Base-by-base conservation (phyloP, 805 yeast species). In the Cyberlindnera americana region DNA sequence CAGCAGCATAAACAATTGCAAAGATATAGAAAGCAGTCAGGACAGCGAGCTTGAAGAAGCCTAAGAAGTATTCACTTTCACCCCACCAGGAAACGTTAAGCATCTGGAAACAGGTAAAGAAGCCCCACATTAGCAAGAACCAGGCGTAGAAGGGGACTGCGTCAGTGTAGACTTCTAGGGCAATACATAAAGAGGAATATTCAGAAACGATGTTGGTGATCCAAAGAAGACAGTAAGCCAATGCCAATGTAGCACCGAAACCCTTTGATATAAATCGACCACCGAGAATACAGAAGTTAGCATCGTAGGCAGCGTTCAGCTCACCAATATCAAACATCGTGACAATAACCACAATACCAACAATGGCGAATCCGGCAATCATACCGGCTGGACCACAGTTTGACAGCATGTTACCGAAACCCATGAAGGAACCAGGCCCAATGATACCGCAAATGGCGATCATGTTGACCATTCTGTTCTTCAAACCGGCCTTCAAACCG, bases 301-400 rank as follows among this genome's bases (percentile, higher is more conserved):
- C 65, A 30, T 79, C 81, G 39, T 71, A 73, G 12, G 67, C 50
- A 2, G 81, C 72, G 31, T 78, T 73, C 48, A 77, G 50, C 47
- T 77, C 82, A 27, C 82, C 83, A 47, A 77, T 62, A 23, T 71
- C 64, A 43, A 67, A 71, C 73, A 77, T 72, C 75, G 77, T 73
- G 7, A 73, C 59, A 15, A 76, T 61, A 1, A 78, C 81, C 24
- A 75, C 54, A 16, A 77, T 41, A 17, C 80, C 81, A 33, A 75
- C 73, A 29, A 77, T 56, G 3, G 71, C 69, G 53, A 75, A 77
- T 1, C 81, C 78, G 17, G 68, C 61, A 16, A 74, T 29, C 51
- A 77, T 57, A 46, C 78, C 74, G 24, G 70, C 79, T 0, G 82
- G 81, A 4, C 78, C 77, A 32, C 75, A 75, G 26, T 66, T 56